These are phyloP conservation scores for Tetraselmis chui DNA, from an alignment of 139 green algal genomes.

Conservation along the genomic window DNA sequence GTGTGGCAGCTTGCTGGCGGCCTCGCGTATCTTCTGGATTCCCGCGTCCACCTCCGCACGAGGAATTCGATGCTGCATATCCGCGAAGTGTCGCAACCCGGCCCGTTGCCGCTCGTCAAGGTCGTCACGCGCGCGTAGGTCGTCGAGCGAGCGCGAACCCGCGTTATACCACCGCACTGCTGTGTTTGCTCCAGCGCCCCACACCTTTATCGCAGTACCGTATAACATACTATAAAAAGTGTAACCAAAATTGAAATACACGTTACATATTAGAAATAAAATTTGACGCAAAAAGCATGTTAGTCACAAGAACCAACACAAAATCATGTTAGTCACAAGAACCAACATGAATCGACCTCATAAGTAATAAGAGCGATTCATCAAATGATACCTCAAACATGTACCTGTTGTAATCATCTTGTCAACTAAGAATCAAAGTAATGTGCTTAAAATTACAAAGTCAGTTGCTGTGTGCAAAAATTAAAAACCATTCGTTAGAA, in stretches of 20 bases:
- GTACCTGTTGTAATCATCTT: too few species aligned
- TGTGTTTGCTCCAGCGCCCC: neutral
- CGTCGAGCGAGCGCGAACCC: neutral
- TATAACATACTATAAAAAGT: neutral
- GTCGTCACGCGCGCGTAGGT: neutral
- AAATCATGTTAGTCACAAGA: neutral
- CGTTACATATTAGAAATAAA: too few species aligned
- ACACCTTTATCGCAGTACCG: neutral
- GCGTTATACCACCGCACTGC: neutral
- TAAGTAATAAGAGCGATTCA: neutral
- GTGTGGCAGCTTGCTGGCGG: too few species aligned
- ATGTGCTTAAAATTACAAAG: too few species aligned
- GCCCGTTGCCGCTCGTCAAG: neutral
- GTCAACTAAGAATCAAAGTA: too few species aligned
- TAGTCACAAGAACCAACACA: neutral
- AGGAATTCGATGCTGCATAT: neutral
- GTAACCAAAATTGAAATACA: neutral
- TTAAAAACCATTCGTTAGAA: too few species aligned
- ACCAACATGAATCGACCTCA: neutral
- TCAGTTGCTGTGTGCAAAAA: too few species aligned
- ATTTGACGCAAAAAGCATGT: too few species aligned
- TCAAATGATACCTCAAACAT: neutral
- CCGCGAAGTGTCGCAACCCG: neutral
- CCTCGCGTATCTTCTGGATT: neutral
- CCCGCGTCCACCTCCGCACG: neutral